Conservation (phyloP, 2,329 filamentous ascomycete genomes). For the Hawksworthiomyces lignivorus region DNA sequence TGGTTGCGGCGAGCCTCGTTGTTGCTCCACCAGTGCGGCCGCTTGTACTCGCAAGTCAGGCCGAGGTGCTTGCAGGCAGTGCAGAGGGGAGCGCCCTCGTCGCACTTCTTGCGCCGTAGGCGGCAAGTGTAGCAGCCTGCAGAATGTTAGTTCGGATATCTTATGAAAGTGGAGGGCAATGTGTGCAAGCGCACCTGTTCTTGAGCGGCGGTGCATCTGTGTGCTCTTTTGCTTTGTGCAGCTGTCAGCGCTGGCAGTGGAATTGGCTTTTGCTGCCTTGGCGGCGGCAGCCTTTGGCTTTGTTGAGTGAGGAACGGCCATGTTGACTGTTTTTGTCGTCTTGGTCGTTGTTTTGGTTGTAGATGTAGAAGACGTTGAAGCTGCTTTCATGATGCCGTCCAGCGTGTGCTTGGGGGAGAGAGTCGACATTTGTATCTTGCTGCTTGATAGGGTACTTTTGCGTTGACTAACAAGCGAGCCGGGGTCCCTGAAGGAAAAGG, state of each 20-base stretch:
- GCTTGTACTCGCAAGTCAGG: slow-evolving; percentile 89
- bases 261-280: slow-evolving; percentile 32
- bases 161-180: too few relatives aligned
- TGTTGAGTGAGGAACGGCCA: slow-evolving; percentile 52
- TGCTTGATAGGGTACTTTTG: slow-evolving; percentile 22
- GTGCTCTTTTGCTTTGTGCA: slow-evolving; percentile 54
- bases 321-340: slow-evolving; percentile 41
- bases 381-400: slow-evolving; percentile 39
- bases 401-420: slow-evolving; percentile 51
- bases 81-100: slow-evolving; percentile 56
- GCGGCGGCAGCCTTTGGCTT: slow-evolving; percentile 49
- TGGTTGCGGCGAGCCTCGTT: slow-evolving; percentile 75
- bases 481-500: slow-evolving; percentile 11
- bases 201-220: slow-evolving; percentile 89
- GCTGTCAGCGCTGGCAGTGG: slow-evolving; percentile 23
- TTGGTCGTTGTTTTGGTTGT: slow-evolving; percentile 9
- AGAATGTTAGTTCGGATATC: too few relatives aligned
- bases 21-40: slow-evolving; percentile 96
- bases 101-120: slow-evolving; percentile 61
- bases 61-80: slow-evolving; percentile 66
- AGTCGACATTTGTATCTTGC: slow-evolving; percentile 56
- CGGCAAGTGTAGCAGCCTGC: slow-evolving; percentile 62
- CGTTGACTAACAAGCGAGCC: slow-evolving; percentile 19
- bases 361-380: slow-evolving; percentile 4
- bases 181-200: slow-evolving; percentile 78